A percentile compares a stretch with the other conserved stretches of the same genome.
phyloP scores from a whole-genome alignment of 1,284 basidiomycete genomes.

The Mycosarcoma mackinlayi region DNA sequence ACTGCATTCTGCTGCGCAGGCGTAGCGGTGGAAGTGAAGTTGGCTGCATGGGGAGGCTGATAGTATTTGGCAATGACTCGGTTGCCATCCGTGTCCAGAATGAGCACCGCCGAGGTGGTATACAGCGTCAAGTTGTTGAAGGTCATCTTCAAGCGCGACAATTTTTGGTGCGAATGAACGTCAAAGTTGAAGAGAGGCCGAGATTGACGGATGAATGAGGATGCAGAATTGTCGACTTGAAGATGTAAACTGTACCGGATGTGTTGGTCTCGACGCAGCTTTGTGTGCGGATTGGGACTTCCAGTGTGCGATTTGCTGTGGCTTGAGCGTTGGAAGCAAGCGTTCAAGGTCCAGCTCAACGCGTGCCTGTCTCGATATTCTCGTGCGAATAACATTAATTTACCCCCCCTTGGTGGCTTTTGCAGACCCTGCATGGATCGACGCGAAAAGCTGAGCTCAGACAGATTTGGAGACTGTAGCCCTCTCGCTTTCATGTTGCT shows the following conservation, averaged over 20 bases:
- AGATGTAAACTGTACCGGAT: neutral
- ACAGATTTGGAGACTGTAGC: constrained; percentile 8
- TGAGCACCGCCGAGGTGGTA: constrained; percentile 74
- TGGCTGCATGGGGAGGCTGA: constrained; percentile 75
- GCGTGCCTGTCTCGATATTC: neutral
- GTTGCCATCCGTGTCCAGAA: constrained; percentile 93
- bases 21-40: constrained; percentile 33
- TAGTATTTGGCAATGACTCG: constrained; percentile 97
- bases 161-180: too few species aligned
- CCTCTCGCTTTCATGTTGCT: neutral
- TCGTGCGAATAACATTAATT: neutral
- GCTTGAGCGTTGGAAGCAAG: constrained; percentile 4
- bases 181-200: too few species aligned
- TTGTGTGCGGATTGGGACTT: neutral
- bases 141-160: constrained; percentile 54
- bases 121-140: constrained; percentile 65
- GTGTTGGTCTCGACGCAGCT: constrained; percentile 22
- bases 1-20: constrained; percentile 55
- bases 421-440: constrained; percentile 2
- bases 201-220: too few species aligned
- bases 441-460: neutral
- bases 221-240: neutral
- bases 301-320: neutral
- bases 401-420: neutral
- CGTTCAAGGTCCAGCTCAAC: constrained; percentile 14